Evolutionary conservation across 2,329 filamentous ascomycete genomes (phyloP), one percentile per base, ranked within the genome.

Genomic region (Neocatenulostroma microsporum): DNA sequence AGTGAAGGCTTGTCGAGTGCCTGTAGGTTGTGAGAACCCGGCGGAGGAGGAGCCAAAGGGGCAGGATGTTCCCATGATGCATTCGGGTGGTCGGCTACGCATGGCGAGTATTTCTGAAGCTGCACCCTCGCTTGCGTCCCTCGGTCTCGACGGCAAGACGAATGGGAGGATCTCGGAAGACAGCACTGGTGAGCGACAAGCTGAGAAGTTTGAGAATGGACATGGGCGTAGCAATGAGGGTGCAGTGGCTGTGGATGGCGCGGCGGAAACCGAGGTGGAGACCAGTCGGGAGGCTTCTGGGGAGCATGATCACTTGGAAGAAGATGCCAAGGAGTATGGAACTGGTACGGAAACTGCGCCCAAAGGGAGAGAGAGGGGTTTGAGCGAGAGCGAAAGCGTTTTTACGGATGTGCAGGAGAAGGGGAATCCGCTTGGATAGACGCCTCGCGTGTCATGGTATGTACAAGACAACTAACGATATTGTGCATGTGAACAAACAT

Each of bases 1-100:
- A 23, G 76, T 76, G 35, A 66, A 67, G 9, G 37, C 62, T 15
- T 89, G 82, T 53, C 70, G 77, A 18, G 67, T 76, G 8, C 84
- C 85, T 0, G 67, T 60, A 30, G 78, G 78, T 0, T 86, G 82
- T 47, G 75, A 77, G 46, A 61, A 66, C 19, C 39, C 45, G n/a
- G 21, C 48, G 21, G 43, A 45, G 30, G 40, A 46, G 25, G 45
- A 49, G 2, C 42, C 42, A 18, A 39, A 45, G 14, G 24, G 26
- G 11, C 44, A 46, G 15, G 52, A 55, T 32, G 48, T 54, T 21
- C 49, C 51, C 14, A 54, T 55, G 49, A 31, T 53, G 36, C 33
- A 53, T 34, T 42, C 36, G 7, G 46, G 47, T 3, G 54, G 52
- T 6, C 34, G 52, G 17, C 18, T 38, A 28, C 38, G 54, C 15